phyloP scores from a whole-genome alignment of 805 yeast genomes.

The Hanseniaspora jakobsenii region DNA sequence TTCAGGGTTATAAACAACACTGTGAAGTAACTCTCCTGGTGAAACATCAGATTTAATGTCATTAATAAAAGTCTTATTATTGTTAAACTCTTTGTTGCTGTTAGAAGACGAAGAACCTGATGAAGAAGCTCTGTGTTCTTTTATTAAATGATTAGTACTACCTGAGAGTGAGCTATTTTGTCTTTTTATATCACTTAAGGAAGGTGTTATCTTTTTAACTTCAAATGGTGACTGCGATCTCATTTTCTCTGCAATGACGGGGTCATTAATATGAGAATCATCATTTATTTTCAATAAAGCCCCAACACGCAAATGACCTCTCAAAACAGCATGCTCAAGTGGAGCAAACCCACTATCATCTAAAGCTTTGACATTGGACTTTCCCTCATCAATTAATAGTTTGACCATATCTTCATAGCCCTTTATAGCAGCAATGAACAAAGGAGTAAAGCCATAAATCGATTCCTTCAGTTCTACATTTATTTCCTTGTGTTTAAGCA shows the following conservation, averaged over 20 bases:
- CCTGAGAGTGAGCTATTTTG: too few relatives aligned
- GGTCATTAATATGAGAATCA: slow-evolving; percentile 20
- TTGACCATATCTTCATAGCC: slow-evolving; percentile 52
- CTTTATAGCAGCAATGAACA: slow-evolving; percentile 80
- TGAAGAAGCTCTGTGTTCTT: too few relatives aligned
- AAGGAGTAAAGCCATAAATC: slow-evolving; percentile 88
- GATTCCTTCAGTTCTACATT: slow-evolving; percentile 62
- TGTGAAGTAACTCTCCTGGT: not conserved
- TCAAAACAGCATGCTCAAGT: slow-evolving; percentile 86
- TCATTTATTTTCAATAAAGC: slow-evolving; percentile 36
- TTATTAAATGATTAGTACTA: too few relatives aligned
- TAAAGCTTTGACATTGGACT: slow-evolving; percentile 40
- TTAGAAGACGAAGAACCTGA: not conserved
- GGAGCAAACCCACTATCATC: slow-evolving; percentile 95
- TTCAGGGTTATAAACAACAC: not conserved
- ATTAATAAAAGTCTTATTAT: not conserved
- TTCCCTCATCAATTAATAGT: slow-evolving; percentile 38
- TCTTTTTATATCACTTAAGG: too few relatives aligned
- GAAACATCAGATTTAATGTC: not conserved
- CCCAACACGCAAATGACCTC: slow-evolving; percentile 73
- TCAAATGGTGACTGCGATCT: slow-evolving; percentile 15
- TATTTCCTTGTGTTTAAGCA: slow-evolving; percentile 47
- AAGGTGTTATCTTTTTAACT: not conserved
- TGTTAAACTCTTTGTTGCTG: slow-evolving; percentile 1
- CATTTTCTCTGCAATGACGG: slow-evolving; percentile 17